Evolutionary conservation across 2,329 filamentous ascomycete genomes (phyloP).

Genomic region (Aspergillus nomiae): DNA sequence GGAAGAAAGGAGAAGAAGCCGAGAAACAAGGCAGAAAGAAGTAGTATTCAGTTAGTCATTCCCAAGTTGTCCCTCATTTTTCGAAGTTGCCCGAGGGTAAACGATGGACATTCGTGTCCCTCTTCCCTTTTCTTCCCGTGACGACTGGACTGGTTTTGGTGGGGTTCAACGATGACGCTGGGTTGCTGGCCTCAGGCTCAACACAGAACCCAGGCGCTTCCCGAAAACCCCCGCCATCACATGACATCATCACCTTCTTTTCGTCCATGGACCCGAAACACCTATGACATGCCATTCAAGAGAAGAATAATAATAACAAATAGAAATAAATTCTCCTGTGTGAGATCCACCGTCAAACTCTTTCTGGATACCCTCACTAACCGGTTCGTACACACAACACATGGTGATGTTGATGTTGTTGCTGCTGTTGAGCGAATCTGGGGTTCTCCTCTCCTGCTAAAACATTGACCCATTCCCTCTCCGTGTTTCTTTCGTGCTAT

Average conservation of each 20-base stretch:
- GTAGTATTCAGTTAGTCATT: not conserved
- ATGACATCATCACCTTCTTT: constrained; percentile 24
- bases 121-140: constrained; percentile 4
- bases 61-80: not conserved
- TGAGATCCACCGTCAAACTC: too few species aligned
- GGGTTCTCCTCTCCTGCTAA: constrained; percentile 9
- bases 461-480: constrained; percentile 19
- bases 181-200: constrained; percentile 19
- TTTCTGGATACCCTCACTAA: not conserved
- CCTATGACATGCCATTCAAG: not conserved
- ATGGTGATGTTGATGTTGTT: not conserved
- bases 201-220: constrained; percentile 4
- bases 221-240: constrained; percentile 30
- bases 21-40: not conserved
- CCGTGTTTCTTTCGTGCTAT: constrained; percentile 32
- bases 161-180: constrained; percentile 23
- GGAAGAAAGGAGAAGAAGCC: not conserved
- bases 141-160: constrained; percentile 15
- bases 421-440: not conserved
- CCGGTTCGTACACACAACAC: not conserved
- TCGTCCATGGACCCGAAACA: constrained; percentile 3
- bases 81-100: constrained; percentile 1
- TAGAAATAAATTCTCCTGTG: too few species aligned
- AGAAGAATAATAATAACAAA: too few species aligned
- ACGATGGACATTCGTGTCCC: not conserved